Conservation (phyloP, 805 yeast species). For the Hanseniaspora clermontiae region DNA sequence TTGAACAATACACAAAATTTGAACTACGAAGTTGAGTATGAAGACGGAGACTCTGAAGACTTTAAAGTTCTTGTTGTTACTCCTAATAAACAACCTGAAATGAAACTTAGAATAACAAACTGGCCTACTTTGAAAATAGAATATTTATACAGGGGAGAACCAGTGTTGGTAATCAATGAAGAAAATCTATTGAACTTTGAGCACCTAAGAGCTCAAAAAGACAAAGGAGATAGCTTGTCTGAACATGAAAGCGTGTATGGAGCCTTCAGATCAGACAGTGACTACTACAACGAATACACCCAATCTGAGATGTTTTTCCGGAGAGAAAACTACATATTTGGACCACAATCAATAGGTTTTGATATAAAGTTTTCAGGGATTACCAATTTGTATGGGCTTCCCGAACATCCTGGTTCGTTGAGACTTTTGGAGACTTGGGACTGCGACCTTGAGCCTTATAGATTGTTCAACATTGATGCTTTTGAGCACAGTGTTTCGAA, state of each 20-base stretch:
- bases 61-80: conserved; percentile 14
- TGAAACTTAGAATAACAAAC: conserved; percentile 33
- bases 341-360: conserved; percentile 80
- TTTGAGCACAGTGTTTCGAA: conserved; percentile 83
- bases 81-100: conserved; percentile 33
- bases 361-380: conserved; percentile 57
- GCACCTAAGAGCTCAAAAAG: conserved; percentile 48
- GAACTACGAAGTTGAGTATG: not conserved
- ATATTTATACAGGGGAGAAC: conserved; percentile 34
- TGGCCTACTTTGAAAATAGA: conserved; percentile 39
- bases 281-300: not conserved
- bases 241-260: conserved; percentile 54
- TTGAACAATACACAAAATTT: not conserved
- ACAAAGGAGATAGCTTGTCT: conserved; percentile 32
- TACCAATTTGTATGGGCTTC: conserved; percentile 75
- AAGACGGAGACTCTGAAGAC: not conserved
- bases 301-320: conserved; percentile 37
- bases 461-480: conserved; percentile 85
- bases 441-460: conserved; percentile 49
- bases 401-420: conserved; percentile 84
- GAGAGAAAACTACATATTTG: conserved; percentile 55
- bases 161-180: conserved; percentile 53
- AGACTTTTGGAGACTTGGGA: conserved; percentile 54
- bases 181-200: conserved; percentile 66
- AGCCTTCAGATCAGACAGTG: conserved; percentile 57